These are phyloP conservation scores for Xanthoconium separans DNA, from an alignment of 1,284 basidiomycete genomes.

Conservation along the genomic window DNA sequence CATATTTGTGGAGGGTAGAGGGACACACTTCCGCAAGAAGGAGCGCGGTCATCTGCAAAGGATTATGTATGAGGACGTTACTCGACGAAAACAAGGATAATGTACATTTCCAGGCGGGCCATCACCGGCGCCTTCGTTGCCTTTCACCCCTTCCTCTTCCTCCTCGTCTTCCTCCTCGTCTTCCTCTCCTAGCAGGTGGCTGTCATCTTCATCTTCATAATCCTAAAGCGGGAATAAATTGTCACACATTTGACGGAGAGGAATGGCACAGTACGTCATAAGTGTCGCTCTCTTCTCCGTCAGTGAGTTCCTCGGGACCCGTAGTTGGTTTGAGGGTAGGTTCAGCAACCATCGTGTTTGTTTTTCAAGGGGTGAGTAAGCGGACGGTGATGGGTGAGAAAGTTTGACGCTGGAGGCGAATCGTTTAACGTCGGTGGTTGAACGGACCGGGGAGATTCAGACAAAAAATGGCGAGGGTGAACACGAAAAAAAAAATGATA, in stretches of 20 bases:
- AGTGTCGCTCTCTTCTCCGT: slow-evolving; percentile 31
- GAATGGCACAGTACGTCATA: slow-evolving; percentile 25
- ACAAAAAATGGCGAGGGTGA: background rate
- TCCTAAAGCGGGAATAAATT: slow-evolving; percentile 13
- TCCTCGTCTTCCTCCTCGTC: slow-evolving; percentile 19
- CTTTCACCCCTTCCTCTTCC: slow-evolving; percentile 15
- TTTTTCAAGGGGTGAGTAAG: background rate
- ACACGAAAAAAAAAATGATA: background rate
- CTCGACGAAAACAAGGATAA: background rate
- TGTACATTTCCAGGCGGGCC: slow-evolving; percentile 10
- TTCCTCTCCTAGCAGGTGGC: slow-evolving; percentile 10
- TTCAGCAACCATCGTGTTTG: slow-evolving; percentile 22
- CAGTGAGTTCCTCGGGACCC: background rate
- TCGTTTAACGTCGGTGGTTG: slow-evolving; percentile 11
- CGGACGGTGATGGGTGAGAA: slow-evolving; percentile 7
- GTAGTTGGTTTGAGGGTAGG: slow-evolving; percentile 14
- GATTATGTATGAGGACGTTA: slow-evolving; percentile 9
- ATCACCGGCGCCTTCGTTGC: slow-evolving; percentile 6
- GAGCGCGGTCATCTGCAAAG: slow-evolving; percentile 25
- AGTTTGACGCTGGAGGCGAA: background rate
- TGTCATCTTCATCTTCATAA: slow-evolving; percentile 15
- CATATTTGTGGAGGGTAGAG: background rate
- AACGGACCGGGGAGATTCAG: slow-evolving; percentile 12
- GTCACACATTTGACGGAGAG: background rate
- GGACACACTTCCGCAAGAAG: slow-evolving; percentile 21